phyloP scores from a whole-genome alignment of 805 yeast genomes.

The Hanseniaspora guilliermondii region DNA sequence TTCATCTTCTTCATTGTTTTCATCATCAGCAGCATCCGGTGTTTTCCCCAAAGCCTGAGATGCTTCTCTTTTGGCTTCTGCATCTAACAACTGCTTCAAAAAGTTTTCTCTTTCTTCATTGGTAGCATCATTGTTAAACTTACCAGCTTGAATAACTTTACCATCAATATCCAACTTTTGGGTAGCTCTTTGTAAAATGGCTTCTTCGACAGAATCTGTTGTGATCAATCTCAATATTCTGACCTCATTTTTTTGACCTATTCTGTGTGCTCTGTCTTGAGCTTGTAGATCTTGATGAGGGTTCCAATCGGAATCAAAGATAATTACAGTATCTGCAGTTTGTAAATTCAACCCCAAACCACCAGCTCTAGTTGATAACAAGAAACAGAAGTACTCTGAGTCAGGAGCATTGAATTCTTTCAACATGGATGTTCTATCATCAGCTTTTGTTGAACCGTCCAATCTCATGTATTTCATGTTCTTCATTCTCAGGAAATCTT shows the following conservation, averaged over 20 bases:
- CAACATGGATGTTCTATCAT: conserved; percentile 65
- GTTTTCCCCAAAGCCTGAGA: conserved; percentile 19
- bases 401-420: conserved; percentile 62
- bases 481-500: conserved; percentile 58
- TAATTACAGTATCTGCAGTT: conserved; percentile 77
- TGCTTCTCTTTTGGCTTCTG: conserved; percentile 40
- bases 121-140: conserved; percentile 74
- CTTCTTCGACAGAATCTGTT: conserved; percentile 73
- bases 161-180: conserved; percentile 79
- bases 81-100: conserved; percentile 57
- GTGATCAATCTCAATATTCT: conserved; percentile 69
- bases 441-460: conserved; percentile 76
- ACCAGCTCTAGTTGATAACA: conserved; percentile 78
- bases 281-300: conserved; percentile 88
- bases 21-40: conserved; percentile 34
- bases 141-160: conserved; percentile 84
- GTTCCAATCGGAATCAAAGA: conserved; percentile 83
- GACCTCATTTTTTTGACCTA: conserved; percentile 81
- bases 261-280: conserved; percentile 82
- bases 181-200: conserved; percentile 68
- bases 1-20: conserved; percentile 40
- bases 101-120: conserved; percentile 79
- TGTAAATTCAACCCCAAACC: conserved; percentile 78
- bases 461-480: conserved; percentile 61
- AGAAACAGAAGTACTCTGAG: conserved; percentile 67